phyloP scores from a whole-genome alignment of 257 asterid genomes.

The Euphrasia confusa region DNA sequence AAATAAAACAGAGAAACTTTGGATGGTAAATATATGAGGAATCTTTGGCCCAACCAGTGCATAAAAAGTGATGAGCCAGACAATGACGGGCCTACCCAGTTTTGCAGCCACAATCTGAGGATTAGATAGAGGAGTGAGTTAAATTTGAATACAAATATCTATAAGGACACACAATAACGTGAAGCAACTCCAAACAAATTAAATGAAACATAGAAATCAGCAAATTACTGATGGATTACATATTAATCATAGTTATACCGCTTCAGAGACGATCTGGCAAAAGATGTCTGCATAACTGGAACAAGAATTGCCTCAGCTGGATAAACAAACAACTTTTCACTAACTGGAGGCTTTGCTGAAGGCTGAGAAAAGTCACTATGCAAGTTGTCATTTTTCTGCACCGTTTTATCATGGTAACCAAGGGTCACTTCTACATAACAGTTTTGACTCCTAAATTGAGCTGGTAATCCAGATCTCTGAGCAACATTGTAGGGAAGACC shows the following conservation, averaged over 20 bases:
- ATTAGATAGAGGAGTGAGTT: slow-evolving; percentile 17
- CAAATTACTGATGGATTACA: slow-evolving; percentile 16
- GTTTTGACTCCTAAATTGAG: slow-evolving; percentile 71
- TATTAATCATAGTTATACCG: slow-evolving; percentile 44
- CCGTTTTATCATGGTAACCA: slow-evolving; percentile 60
- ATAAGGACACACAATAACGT: slow-evolving; percentile 16
- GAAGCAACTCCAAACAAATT: slow-evolving; percentile 14
- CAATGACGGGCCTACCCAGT: slow-evolving; percentile 93
- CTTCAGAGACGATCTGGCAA: slow-evolving; percentile 80
- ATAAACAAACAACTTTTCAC: slow-evolving; percentile 65
- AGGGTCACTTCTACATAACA: slow-evolving; percentile 84
- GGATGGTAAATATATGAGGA: slow-evolving; percentile 15
- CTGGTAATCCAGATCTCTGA: slow-evolving; percentile 54
- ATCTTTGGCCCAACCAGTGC: slow-evolving; percentile 60
- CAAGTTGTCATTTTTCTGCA: slow-evolving; percentile 33
- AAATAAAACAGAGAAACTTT: slow-evolving; percentile 7
- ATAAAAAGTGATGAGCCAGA: slow-evolving; percentile 69
- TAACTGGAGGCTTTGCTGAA: slow-evolving; percentile 39
- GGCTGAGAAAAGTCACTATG: slow-evolving; percentile 42
- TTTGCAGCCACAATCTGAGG: slow-evolving; percentile 96
- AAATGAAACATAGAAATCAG: slow-evolving; percentile 14
- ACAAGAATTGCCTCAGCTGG: slow-evolving; percentile 92
- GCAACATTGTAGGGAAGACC: slow-evolving; percentile 69
- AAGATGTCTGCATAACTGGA: slow-evolving; percentile 86
- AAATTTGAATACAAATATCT: slow-evolving; percentile 22